A percentile compares a stretch with the other conserved stretches of the same genome.
Evolutionary conservation across 441 rosid species (phyloP).

Genomic region (Macaranga tanarius): DNA sequence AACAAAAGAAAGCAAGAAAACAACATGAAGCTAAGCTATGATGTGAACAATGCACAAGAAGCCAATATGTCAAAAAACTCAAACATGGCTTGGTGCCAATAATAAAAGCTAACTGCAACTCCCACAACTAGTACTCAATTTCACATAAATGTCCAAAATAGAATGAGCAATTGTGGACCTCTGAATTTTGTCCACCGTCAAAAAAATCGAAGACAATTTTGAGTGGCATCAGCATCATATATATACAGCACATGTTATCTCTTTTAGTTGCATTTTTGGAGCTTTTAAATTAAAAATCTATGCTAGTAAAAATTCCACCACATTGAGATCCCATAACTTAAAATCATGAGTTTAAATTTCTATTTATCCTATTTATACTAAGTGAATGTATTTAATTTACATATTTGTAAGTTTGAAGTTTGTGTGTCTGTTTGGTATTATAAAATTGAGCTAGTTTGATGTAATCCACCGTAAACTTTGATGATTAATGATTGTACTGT

Average conservation of each 20-base stretch:
- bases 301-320: no score
- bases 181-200: constrained; percentile 28
- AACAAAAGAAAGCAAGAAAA: neutral
- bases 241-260: neutral
- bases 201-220: constrained; percentile 6
- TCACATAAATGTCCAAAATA: constrained; percentile 1
- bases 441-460: no score
- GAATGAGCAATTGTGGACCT: constrained; percentile 14
- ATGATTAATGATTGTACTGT: no score
- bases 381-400: no score
- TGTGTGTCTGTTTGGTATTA: no score
- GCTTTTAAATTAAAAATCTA: no score
- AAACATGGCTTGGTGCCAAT: constrained; percentile 16
- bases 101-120: constrained; percentile 3
- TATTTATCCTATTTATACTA: no score
- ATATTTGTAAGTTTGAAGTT: no score
- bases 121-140: constrained; percentile 7
- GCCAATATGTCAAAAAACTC: constrained; percentile 10
- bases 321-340: no score
- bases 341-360: no score
- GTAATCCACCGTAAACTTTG: no score
- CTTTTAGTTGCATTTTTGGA: neutral
- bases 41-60: constrained; percentile 16
- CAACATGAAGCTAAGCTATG: constrained; percentile 5
- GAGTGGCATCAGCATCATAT: neutral